phyloP scores from a whole-genome alignment of 2,329 filamentous ascomycete species.

The Leptodontidium sp. region DNA sequence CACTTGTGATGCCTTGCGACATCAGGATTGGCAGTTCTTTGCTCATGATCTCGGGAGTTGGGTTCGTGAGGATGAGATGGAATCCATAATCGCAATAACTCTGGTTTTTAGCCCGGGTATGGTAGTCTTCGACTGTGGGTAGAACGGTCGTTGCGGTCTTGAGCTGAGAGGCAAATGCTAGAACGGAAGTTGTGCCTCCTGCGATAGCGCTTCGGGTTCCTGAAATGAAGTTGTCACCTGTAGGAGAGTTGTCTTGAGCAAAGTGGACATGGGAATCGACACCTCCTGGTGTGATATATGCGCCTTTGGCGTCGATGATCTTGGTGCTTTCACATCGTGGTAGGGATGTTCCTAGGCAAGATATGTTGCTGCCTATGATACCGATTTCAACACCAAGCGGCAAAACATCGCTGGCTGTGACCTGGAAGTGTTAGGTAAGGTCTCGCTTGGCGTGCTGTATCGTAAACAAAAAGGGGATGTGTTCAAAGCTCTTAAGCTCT shows the following conservation, averaged over 20 bases:
- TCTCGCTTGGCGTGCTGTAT: neutral
- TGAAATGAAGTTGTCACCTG: constrained; percentile 50
- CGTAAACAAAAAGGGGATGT: neutral
- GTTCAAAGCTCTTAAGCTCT: neutral
- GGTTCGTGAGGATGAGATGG: constrained; percentile 60
- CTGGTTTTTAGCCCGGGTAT: constrained; percentile 53
- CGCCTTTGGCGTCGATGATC: constrained; percentile 55
- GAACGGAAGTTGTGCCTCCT: constrained; percentile 65
- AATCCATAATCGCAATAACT: constrained; percentile 66
- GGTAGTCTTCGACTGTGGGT: constrained; percentile 56
- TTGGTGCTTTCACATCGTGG: constrained; percentile 46
- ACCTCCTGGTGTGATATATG: constrained; percentile 55
- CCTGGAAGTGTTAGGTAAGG: constrained; percentile 43
- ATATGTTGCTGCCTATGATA: constrained; percentile 56
- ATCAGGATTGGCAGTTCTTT: constrained; percentile 53
- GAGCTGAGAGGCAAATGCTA: constrained; percentile 64
- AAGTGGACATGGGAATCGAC: constrained; percentile 60
- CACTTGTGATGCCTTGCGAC: constrained; percentile 54
- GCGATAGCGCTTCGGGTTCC: constrained; percentile 64
- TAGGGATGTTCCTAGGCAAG: constrained; percentile 52
- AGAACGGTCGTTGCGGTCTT: constrained; percentile 55
- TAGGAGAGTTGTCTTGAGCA: constrained; percentile 53
- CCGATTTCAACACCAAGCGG: constrained; percentile 55
- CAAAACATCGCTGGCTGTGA: constrained; percentile 56
- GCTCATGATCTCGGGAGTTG: constrained; percentile 50